Conservation (phyloP, 495 filamentous ascomycete genomes). For the Pyronema omphalodes region DNA sequence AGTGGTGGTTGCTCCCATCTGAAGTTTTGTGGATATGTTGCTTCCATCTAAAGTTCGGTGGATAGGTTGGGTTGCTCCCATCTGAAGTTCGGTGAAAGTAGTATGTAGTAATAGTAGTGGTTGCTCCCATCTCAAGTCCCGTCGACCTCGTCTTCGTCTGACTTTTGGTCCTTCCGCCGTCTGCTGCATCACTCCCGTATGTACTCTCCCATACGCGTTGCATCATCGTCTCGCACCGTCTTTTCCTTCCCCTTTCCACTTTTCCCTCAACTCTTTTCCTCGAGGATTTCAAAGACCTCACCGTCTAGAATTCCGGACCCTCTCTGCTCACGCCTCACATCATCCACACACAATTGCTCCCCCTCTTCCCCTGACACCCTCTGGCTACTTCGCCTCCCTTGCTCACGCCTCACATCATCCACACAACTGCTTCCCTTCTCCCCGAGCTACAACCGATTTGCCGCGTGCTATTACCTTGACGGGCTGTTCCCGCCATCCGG, state of each 20-base stretch:
- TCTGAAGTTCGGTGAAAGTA: too few species aligned
- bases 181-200: neutral
- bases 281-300: slow-evolving; percentile 2
- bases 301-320: neutral
- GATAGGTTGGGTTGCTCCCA: too few species aligned
- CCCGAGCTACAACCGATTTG: neutral
- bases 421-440: neutral
- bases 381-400: slow-evolving; percentile 16
- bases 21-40: too few species aligned
- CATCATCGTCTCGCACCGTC: slow-evolving; percentile 4
- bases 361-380: slow-evolving; percentile 8
- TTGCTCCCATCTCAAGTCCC: too few species aligned
- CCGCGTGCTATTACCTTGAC: slow-evolving; percentile 1
- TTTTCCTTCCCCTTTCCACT: slow-evolving; percentile 5
- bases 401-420: neutral
- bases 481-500: slow-evolving; percentile 1
- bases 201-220: neutral
- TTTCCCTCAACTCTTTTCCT: slow-evolving; percentile 9
- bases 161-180: too few species aligned
- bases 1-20: too few species aligned
- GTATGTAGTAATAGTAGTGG: too few species aligned
- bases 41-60: too few species aligned
- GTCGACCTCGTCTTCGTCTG: too few species aligned
- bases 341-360: neutral
- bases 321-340: neutral